These are phyloP conservation scores for Naumovozyma castellii DNA, from an alignment of 805 yeast genomes.

Conservation along the genomic window DNA sequence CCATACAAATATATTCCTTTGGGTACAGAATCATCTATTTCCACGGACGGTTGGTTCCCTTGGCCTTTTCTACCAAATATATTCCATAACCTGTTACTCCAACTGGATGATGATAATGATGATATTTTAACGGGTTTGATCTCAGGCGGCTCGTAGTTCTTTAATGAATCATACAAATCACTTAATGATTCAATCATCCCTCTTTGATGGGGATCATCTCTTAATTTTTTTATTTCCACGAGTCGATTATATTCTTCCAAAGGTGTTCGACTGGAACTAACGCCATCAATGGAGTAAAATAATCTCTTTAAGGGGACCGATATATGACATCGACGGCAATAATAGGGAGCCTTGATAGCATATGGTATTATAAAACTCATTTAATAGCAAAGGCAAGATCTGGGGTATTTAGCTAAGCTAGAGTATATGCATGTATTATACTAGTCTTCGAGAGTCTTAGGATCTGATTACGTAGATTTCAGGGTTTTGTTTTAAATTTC, in stretches of 20 bases:
- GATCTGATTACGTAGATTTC: too few relatives aligned
- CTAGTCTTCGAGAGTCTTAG: too few relatives aligned
- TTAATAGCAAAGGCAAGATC: not conserved
- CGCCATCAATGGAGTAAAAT: not conserved
- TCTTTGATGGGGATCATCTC: conserved; percentile 76
- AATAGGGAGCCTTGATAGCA: not conserved
- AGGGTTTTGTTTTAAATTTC: too few relatives aligned
- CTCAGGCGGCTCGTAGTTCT: conserved; percentile 51
- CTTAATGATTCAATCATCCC: conserved; percentile 56
- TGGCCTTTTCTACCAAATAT: conserved; percentile 6
- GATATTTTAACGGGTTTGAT: conserved; percentile 28
- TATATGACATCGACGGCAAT: not conserved
- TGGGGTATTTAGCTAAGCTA: too few relatives aligned
- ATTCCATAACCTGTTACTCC: conserved; percentile 32
- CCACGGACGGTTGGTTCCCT: too few relatives aligned
- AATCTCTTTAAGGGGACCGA: not conserved
- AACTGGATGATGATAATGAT: not conserved
- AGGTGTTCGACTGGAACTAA: conserved; percentile 30
- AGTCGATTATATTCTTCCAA: conserved; percentile 42
- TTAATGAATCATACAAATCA: conserved; percentile 45
- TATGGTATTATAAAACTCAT: not conserved
- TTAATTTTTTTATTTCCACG: conserved; percentile 41
- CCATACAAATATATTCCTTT: conserved; percentile 89
- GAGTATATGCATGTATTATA: too few relatives aligned
- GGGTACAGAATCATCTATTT: conserved; percentile 37